Base-by-base conservation (phyloP, 257 asterid genomes). In the Coffea canephora region DNA sequence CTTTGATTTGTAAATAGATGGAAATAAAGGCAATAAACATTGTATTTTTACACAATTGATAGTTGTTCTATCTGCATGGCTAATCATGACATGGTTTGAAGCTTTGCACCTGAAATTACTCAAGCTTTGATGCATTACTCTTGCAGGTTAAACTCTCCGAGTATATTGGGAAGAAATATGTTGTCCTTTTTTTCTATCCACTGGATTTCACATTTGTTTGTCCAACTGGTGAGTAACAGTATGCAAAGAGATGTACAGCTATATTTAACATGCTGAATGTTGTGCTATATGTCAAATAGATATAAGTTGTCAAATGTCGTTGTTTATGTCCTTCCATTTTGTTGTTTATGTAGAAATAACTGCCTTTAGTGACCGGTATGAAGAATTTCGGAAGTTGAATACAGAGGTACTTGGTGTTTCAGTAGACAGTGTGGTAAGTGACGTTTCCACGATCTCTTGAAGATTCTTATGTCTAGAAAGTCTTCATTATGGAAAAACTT, bases 131-230 rank as follows among this genome's bases (percentile, higher is more conserved):
- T 76, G 34, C 16, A 61, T 74, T 62, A 23, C 46, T 84, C 41
- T 77, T 90, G 86, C 94, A 93, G 99, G 99, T 96, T 79, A 96
- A 96, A 83, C 92, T 96, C 64, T 96, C 99, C 0, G 97, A 96
- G 23, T 96, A 93, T 70, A 88, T 91, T n/a, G 97, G 97, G 67
- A 95, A 93, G 91, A 95, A 95, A 78, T 92, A 95, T 70, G 97
- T 96, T 64, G 93, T 96, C 79, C 96, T 94, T 80, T 94, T 91
- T 73, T 91, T 91, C 89, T 89, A 91, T 81, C 95, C 95, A 0
- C 87, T 89, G 76, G 95, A 88, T 82, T 89, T 91, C 88, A 91
- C 95, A 54, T 91, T 91, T 87, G 95, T 91, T 87, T 93, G 98
- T 73, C 99, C 99, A 36, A 96, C 99, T 54, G 99, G 97, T 94